Conservation (phyloP, 1,284 basidiomycete genomes). For the Xanthoconium separans region DNA sequence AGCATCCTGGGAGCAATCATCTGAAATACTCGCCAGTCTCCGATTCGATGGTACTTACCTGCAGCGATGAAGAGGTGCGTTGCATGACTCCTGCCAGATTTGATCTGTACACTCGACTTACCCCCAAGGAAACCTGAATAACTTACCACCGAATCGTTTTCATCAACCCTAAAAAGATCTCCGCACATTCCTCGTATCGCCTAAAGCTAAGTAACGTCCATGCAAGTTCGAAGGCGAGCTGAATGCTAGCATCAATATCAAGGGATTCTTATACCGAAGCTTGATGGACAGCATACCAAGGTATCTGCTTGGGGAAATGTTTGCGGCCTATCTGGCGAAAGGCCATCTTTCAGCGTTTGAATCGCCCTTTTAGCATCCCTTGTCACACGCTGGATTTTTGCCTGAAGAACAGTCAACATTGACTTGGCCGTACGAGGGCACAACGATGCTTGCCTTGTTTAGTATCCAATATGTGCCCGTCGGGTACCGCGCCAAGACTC, state of each 20-base stretch:
- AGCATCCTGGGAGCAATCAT: slow-evolving; percentile 46
- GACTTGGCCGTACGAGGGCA: no score
- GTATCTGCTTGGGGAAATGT: slow-evolving; percentile 72
- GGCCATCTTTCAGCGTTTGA: slow-evolving; percentile 54
- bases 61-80: slow-evolving; percentile 77
- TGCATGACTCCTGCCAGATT: slow-evolving; percentile 58
- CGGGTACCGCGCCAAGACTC: slow-evolving; percentile 59
- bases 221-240: slow-evolving; percentile 75
- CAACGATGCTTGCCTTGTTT: slow-evolving; percentile 49
- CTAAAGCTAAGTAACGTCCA: slow-evolving; percentile 70
- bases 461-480: slow-evolving; percentile 73
- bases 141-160: slow-evolving; percentile 67
- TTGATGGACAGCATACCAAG: slow-evolving; percentile 39
- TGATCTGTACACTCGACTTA: background rate
- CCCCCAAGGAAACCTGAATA: background rate
- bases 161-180: slow-evolving; percentile 61
- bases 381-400: slow-evolving; percentile 73
- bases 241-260: background rate
- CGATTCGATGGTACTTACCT: slow-evolving; percentile 35
- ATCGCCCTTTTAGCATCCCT: slow-evolving; percentile 63
- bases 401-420: slow-evolving; percentile 38
- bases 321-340: slow-evolving; percentile 48
- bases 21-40: background rate
- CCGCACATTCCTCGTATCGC: slow-evolving; percentile 63
- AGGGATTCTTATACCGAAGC: background rate